Conservation (phyloP, 2,329 filamentous ascomycete species). For the Chaetomium sp. region DNA sequence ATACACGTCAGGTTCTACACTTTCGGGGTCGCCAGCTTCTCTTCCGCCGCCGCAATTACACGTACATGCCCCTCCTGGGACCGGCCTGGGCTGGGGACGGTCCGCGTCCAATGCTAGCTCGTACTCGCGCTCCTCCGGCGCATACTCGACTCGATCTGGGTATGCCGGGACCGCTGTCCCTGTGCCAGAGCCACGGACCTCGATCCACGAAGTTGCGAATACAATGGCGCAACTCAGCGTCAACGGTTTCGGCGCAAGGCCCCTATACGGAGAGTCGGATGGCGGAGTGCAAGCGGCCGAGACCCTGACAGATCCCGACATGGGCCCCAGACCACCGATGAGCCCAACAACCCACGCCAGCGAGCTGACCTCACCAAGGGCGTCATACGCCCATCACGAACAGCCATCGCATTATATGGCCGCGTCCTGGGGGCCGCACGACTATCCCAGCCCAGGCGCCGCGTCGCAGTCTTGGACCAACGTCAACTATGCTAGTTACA, state of each 20-base stretch:
- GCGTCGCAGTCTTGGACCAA: constrained; percentile 24
- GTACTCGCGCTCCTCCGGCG: constrained; percentile 23
- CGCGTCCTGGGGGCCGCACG: background rate
- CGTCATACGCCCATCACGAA: constrained; percentile 18
- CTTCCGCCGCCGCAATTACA: constrained; percentile 12
- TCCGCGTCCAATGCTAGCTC: constrained; percentile 29
- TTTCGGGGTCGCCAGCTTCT: background rate
- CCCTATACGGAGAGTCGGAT: constrained; percentile 35
- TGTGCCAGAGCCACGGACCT: constrained; percentile 17
- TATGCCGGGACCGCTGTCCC: constrained; percentile 8
- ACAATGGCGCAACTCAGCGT: constrained; percentile 33
- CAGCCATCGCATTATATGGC: constrained; percentile 8
- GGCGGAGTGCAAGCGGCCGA: constrained; percentile 36
- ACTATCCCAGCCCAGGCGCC: constrained; percentile 15
- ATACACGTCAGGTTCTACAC: background rate
- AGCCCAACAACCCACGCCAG: constrained; percentile 4
- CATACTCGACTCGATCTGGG: constrained; percentile 20
- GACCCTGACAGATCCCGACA: constrained; percentile 33
- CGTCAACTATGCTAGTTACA: constrained; percentile 33
- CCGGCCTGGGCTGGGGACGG: constrained; percentile 27
- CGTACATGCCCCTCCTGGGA: constrained; percentile 15
- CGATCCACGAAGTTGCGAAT: constrained; percentile 26
- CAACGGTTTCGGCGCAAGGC: constrained; percentile 33
- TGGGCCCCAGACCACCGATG: constrained; percentile 17
- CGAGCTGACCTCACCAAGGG: constrained; percentile 19